phyloP scores from a whole-genome alignment of 305 asterid species.

The Fraxinus albicans region DNA sequence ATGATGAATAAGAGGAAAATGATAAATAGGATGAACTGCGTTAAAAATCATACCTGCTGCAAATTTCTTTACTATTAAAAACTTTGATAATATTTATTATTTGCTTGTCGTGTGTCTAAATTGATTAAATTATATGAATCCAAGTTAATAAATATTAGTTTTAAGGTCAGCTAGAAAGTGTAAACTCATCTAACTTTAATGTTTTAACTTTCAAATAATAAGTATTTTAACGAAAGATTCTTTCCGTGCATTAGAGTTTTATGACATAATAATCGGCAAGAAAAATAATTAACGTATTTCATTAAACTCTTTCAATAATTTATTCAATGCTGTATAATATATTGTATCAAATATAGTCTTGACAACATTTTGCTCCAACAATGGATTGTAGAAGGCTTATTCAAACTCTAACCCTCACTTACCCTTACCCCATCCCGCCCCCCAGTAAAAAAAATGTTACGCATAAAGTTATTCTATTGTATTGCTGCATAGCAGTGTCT shows the following conservation, averaged over 20 bases:
- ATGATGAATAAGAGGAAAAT: background rate
- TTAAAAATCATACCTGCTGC: background rate
- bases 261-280: background rate
- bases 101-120: background rate
- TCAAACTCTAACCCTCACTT: background rate
- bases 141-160: background rate
- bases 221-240: background rate
- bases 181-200: background rate
- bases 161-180: background rate
- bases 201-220: background rate
- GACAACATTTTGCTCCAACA: background rate
- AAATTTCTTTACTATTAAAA: background rate
- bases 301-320: background rate
- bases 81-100: background rate
- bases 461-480: background rate
- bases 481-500: constrained; percentile 7
- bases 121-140: background rate
- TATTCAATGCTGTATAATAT: background rate
- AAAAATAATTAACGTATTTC: background rate
- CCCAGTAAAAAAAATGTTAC: background rate
- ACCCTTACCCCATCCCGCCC: background rate
- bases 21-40: background rate
- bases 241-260: background rate
- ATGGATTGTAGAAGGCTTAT: background rate
- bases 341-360: background rate